Evolutionary conservation across 73 alveolate species (phyloP).

Genomic region (Effrenium voratum): DNA sequence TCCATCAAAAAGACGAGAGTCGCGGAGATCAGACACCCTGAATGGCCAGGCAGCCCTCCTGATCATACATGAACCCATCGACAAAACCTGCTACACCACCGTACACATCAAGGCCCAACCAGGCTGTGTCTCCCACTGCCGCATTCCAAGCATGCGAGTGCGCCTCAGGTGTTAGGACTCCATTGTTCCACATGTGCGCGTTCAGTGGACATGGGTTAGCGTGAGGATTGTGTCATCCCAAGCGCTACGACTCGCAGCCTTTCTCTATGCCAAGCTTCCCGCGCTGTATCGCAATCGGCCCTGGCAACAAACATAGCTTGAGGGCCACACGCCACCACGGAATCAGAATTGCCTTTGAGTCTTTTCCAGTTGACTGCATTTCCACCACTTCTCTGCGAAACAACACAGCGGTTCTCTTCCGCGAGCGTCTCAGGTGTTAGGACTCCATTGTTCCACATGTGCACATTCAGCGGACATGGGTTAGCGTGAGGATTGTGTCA

Average conservation of each 20-base stretch:
- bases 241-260: background rate
- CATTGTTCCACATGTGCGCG: background rate
- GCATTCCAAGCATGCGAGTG: background rate
- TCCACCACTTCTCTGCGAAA: no score
- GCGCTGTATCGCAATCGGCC: no score
- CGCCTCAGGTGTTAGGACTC: conserved; percentile 79
- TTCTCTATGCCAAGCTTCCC: no score
- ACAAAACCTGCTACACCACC: background rate
- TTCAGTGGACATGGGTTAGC: conserved; percentile 91
- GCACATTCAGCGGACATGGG: background rate
- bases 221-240: conserved; percentile 37
- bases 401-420: no score
- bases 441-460: background rate
- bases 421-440: conserved; percentile 17
- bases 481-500: background rate
- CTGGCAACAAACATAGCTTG: no score
- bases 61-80: no score
- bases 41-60: no score
- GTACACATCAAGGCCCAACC: background rate
- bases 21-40: no score
- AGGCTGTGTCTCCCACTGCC: background rate
- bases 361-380: no score
- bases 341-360: no score
- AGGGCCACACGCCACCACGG: no score
- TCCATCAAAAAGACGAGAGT: no score